Evolutionary conservation across 768 basidiomycete species (phyloP).

Genomic region (Fistulinella prunicolor): DNA sequence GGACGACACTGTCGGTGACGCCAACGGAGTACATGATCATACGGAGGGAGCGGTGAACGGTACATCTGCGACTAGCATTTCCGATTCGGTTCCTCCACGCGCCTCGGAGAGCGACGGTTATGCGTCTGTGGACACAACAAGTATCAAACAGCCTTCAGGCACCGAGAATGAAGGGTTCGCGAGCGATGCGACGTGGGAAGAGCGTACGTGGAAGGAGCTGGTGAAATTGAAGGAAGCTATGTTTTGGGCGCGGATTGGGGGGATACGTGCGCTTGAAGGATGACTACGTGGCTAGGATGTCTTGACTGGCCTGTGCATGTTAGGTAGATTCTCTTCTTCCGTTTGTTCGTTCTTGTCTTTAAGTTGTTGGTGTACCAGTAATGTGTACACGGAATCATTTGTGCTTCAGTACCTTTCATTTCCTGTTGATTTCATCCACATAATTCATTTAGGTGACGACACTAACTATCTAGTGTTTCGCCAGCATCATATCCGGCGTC

Average conservation of each 20-base stretch:
- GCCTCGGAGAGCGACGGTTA: slow-evolving; percentile 4
- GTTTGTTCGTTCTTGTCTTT: too few relatives aligned
- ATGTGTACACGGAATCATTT: too few relatives aligned
- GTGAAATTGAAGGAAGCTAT: slow-evolving; percentile 72
- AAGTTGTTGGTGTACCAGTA: too few relatives aligned
- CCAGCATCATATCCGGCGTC: background rate
- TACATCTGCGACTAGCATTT: background rate
- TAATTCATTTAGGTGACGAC: too few relatives aligned
- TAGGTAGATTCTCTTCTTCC: too few relatives aligned
- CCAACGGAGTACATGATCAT: background rate
- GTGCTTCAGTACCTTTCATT: too few relatives aligned
- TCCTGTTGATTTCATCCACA: too few relatives aligned
- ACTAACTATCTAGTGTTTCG: too few relatives aligned
- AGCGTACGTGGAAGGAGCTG: slow-evolving; percentile 80
- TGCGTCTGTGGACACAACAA: slow-evolving; percentile 20
- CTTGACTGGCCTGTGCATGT: too few relatives aligned
- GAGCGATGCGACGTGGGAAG: slow-evolving; percentile 77
- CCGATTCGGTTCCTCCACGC: background rate
- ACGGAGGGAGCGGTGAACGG: background rate
- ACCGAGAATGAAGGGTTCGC: slow-evolving; percentile 45
- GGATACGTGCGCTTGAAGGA: slow-evolving; percentile 22
- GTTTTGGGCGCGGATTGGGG: slow-evolving; percentile 83
- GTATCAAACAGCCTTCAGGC: slow-evolving; percentile 25
- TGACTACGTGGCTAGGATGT: too few relatives aligned
- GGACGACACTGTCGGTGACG: background rate